These are phyloP conservation scores for Dryadomyces sulphureus DNA, from an alignment of 2,329 filamentous ascomycete genomes.

Conservation along the genomic window DNA sequence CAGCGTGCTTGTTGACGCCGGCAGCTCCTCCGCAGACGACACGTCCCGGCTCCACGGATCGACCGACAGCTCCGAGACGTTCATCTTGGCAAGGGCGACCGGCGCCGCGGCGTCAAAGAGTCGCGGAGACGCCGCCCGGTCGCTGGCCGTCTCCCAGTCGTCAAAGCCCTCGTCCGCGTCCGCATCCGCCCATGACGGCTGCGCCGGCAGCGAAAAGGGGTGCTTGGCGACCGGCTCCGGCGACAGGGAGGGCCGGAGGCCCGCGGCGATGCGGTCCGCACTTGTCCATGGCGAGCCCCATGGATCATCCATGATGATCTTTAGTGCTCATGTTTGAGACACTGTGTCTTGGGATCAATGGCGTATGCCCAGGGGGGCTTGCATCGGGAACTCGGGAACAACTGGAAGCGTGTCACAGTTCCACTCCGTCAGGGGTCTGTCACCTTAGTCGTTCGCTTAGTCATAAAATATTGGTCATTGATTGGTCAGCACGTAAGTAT, in stretches of 20 bases:
- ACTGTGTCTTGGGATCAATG: not conserved
- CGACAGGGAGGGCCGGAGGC: no score
- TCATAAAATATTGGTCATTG: no score
- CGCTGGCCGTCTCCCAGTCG: slow-evolving; percentile 21
- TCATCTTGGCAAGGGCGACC: not conserved
- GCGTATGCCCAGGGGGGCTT: no score
- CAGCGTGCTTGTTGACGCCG: not conserved
- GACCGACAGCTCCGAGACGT: not conserved
- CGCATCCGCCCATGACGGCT: slow-evolving; percentile 27
- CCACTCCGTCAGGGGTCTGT: no score
- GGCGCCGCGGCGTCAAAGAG: not conserved
- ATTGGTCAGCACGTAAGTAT: no score
- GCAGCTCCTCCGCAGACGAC: slow-evolving; percentile 7
- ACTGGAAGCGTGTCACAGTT: no score
- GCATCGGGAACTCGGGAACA: no score
- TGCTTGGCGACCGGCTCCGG: slow-evolving; percentile 13
- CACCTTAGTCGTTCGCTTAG: no score
- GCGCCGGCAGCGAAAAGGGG: slow-evolving; percentile 5
- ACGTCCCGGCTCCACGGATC: not conserved
- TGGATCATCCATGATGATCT: slow-evolving; percentile 40
- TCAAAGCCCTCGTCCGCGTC: slow-evolving; percentile 23
- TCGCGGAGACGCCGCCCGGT: slow-evolving; percentile 12
- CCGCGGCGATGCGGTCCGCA: slow-evolving; percentile 15
- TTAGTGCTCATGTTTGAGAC: slow-evolving; percentile 6
- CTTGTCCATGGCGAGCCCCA: slow-evolving; percentile 47